These are phyloP conservation scores for Carex sylvatica DNA, from an alignment of 202 grass and related monocot species.

Conservation along the genomic window DNA sequence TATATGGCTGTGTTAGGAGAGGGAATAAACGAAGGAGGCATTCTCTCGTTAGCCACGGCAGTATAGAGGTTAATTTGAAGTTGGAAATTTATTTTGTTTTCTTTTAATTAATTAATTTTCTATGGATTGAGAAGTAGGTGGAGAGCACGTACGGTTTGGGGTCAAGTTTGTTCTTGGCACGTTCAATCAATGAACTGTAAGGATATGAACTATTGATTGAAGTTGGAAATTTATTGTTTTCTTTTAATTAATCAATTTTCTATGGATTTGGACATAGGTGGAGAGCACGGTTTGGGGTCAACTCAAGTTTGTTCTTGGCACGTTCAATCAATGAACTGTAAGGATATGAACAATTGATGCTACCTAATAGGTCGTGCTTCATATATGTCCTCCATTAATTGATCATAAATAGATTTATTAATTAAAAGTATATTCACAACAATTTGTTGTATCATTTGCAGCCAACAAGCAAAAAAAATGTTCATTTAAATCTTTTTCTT, in stretches of 20 bases:
- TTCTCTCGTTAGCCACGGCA: background rate
- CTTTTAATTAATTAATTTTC: background rate
- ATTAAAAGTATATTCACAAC: background rate
- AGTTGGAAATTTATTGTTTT: no score
- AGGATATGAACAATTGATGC: background rate
- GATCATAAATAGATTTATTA: no score
- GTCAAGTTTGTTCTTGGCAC: no score
- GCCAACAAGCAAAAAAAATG: background rate
- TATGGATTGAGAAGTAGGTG: background rate
- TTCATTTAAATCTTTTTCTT: background rate
- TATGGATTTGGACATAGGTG: background rate
- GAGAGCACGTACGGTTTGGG: no score
- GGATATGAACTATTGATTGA: no score
- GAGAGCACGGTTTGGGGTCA: conserved; percentile 4
- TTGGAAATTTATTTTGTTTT: background rate
- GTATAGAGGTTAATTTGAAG: background rate
- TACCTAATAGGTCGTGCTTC: background rate
- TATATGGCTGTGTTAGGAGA: background rate
- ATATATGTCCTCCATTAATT: background rate
- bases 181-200: no score
- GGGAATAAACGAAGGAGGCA: background rate
- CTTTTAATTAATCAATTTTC: no score
- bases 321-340: background rate
- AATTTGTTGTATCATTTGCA: background rate
- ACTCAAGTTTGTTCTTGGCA: conserved; percentile 12